Percentiles rank a stretch among this genome's conserved stretches.
These are phyloP conservation scores for Populus pruinosa DNA, from an alignment of 345 rosid genomes.

Conservation along the genomic window DNA sequence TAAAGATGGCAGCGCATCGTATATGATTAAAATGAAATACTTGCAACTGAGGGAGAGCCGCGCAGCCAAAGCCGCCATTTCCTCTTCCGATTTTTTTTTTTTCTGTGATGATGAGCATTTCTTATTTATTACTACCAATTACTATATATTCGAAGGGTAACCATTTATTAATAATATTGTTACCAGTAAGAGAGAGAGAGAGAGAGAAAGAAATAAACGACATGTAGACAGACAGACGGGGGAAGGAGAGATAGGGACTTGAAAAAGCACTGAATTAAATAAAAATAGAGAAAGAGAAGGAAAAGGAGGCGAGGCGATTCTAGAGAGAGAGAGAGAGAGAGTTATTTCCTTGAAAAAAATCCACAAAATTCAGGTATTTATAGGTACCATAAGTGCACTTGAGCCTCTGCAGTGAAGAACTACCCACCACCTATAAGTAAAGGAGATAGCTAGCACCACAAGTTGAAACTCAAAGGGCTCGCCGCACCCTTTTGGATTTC, in stretches of 20 bases:
- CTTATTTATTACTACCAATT: not conserved
- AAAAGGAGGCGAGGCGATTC: slow-evolving; percentile 15
- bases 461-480: not conserved
- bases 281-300: not conserved
- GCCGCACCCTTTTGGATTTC: not conserved
- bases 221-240: not conserved
- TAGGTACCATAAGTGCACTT: slow-evolving; percentile 14
- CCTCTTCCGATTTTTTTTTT: slow-evolving; percentile 4
- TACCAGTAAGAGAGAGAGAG: not conserved
- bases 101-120: slow-evolving; percentile 7
- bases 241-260: slow-evolving; percentile 17
- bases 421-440: slow-evolving; percentile 3
- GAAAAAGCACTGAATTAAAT: slow-evolving; percentile 19
- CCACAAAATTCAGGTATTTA: slow-evolving; percentile 30
- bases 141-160: not conserved
- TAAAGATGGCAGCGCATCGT: not conserved
- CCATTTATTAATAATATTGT: slow-evolving; percentile 1
- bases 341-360: not conserved
- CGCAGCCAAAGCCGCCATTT: slow-evolving; percentile 81
- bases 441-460: not conserved
- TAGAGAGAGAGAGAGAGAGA: slow-evolving; percentile 5
- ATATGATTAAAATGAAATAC: not conserved
- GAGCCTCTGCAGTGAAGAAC: slow-evolving; percentile 20
- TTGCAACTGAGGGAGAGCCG: slow-evolving; percentile 8
- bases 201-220: not conserved